Percentiles rank a stretch among this genome's conserved stretches.
Evolutionary conservation across 345 rosid species (phyloP).

Genomic region (Barbarea vulgaris): DNA sequence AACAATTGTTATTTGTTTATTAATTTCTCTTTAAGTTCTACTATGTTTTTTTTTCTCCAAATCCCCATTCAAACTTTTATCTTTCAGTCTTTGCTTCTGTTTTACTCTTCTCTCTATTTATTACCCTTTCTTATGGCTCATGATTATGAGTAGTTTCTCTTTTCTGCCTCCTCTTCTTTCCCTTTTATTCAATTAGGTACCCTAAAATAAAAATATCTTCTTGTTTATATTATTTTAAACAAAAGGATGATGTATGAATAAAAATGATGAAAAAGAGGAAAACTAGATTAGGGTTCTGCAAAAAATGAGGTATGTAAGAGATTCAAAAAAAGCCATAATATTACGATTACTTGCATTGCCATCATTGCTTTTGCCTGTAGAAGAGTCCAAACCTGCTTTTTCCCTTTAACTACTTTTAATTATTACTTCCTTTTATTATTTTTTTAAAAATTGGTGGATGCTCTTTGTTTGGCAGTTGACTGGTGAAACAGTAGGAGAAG

Average conservation of each 20-base stretch:
- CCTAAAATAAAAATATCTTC: constrained; percentile 22
- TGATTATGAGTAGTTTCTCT: constrained; percentile 32
- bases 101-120: constrained; percentile 37
- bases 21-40: too few relatives aligned
- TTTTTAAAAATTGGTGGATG: constrained; percentile 8
- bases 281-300: constrained; percentile 34
- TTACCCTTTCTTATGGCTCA: constrained; percentile 19
- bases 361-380: constrained; percentile 47
- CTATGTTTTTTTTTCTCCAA: constrained; percentile 16
- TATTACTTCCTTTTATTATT: constrained; percentile 33
- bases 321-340: constrained; percentile 26
- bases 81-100: constrained; percentile 37
- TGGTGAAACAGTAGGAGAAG: constrained; percentile 99
- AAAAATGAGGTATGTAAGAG: constrained; percentile 1
- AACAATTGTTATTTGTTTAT: constrained; percentile 34
- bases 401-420: constrained; percentile 40
- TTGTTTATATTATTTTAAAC: neutral
- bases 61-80: constrained; percentile 23
- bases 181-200: neutral
- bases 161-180: constrained; percentile 12
- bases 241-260: constrained; percentile 14
- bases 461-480: constrained; percentile 68
- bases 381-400: constrained; percentile 47
- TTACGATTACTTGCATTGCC: constrained; percentile 38
- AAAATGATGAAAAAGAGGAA: constrained; percentile 22